Conservation (phyloP, 164 flowering plant species). For the Tetrastigma voinierianum region DNA sequence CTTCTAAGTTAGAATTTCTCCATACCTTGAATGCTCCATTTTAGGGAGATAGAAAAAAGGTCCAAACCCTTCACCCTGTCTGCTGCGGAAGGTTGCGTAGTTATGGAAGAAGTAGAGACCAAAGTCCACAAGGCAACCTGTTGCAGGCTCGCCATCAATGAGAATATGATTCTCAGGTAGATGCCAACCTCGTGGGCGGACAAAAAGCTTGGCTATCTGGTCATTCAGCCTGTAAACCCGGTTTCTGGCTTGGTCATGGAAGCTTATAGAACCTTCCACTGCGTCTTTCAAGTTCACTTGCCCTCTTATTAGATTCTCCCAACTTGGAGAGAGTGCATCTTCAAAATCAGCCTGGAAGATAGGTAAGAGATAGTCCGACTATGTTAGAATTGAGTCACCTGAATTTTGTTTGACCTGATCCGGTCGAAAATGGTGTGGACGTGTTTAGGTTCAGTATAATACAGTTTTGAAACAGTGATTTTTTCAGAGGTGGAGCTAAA, state of each 20-base stretch:
- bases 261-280: slow-evolving; percentile 76
- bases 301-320: slow-evolving; percentile 88
- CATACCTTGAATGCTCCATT: slow-evolving; percentile 86
- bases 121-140: slow-evolving; percentile 86
- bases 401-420: too few relatives aligned
- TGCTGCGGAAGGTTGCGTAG: slow-evolving; percentile 52
- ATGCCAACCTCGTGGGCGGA: slow-evolving; percentile 96
- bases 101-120: slow-evolving; percentile 92
- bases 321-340: slow-evolving; percentile 83
- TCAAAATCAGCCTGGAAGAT: slow-evolving; percentile 79
- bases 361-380: too few relatives aligned
- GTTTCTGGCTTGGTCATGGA: slow-evolving; percentile 72
- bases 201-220: slow-evolving; percentile 78
- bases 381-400: too few relatives aligned
- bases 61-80: slow-evolving; percentile 75
- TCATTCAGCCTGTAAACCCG: slow-evolving; percentile 80
- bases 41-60: slow-evolving; percentile 98
- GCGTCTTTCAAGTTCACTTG: slow-evolving; percentile 84
- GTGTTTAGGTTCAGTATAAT: too few relatives aligned
- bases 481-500: too few relatives aligned
- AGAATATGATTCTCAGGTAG: slow-evolving; percentile 80
- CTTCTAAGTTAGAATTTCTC: background rate
- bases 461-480: too few relatives aligned
- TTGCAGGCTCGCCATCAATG: slow-evolving; percentile 85
- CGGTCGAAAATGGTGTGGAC: too few relatives aligned